These are phyloP conservation scores for Phanerochaete carnosa DNA, from an alignment of 768 basidiomycete genomes.

Conservation along the genomic window DNA sequence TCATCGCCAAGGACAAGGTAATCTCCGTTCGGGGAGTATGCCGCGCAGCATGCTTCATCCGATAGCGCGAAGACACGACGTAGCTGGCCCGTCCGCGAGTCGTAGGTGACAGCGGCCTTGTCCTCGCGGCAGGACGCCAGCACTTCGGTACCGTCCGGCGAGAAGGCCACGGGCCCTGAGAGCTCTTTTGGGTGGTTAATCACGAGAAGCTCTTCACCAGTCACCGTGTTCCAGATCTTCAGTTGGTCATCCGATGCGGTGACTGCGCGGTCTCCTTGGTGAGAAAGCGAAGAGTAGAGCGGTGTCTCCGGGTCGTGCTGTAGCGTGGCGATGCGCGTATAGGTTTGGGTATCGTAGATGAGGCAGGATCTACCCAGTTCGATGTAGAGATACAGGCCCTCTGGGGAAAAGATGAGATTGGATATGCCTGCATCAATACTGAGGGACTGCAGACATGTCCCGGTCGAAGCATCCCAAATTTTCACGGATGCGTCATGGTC, in stretches of 20 bases:
- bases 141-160: too few species aligned
- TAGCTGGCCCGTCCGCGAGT: too few species aligned
- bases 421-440: background rate
- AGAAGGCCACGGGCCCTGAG: background rate
- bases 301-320: background rate
- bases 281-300: background rate
- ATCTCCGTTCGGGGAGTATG: too few species aligned
- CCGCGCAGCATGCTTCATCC: too few species aligned
- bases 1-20: too few species aligned
- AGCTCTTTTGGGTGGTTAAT: background rate
- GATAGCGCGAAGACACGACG: background rate
- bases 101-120: too few species aligned
- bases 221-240: background rate
- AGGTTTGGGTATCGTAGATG: background rate
- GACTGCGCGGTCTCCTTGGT: background rate
- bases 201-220: background rate
- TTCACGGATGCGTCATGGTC: conserved; percentile 15
- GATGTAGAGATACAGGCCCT: background rate
- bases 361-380: background rate
- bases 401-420: background rate
- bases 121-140: too few species aligned
- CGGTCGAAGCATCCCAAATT: conserved; percentile 21
- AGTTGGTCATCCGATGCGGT: background rate
- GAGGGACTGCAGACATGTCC: background rate
- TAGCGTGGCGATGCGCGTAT: background rate